Evolutionary conservation across 2,329 filamentous ascomycete genomes (phyloP), one percentile per base, ranked within the genome.

Genomic region (Hyphodiscus sp.): DNA sequence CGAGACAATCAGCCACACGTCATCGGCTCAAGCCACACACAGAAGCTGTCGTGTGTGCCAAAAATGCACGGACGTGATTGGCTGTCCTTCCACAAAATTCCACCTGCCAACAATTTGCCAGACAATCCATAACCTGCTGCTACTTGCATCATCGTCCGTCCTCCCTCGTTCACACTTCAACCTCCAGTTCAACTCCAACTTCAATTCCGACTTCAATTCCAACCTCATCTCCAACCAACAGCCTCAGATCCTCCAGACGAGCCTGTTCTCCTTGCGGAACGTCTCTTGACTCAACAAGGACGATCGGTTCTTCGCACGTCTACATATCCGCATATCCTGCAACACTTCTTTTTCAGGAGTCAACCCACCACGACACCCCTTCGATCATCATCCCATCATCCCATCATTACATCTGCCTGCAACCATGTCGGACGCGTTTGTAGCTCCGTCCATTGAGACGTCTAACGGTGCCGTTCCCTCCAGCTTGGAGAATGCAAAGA

Each of bases 381-480:
- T 43, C 41, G 41, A 49, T 50, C 41, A 49, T 44, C 44, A 49
- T 51, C 41, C 47, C 18, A 53, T 16, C 45, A 47, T 49, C 53
- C 51, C 20, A 46, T 41, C 50, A 49, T 56, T 46, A 30, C 49
- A 41, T 56, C 20, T 13, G 49, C 53, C 54, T 44, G 18, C 46
- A 18, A 61, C 43, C 30, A 64, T 64, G 62, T 63, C 62, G 41
- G 57, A 60, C 47, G 33, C 45, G 50, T 44, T 55, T n/a, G 41
- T 55, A 38, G 43, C 63, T 44, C 58, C 60, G 18, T 64, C 62
- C 48, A 58, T 63, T 54, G 62, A 64, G 58, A 58, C 45, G 46
- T 29, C 55, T 43, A 54, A 51, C 50, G 55, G 47, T 41, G 53
- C 56, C n/a, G 50, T 9, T 20, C 7, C 46, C 33, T 38, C 46